Evolutionary conservation across 345 rosid species (phyloP).

Genomic region (Citrus cavaleriei): DNA sequence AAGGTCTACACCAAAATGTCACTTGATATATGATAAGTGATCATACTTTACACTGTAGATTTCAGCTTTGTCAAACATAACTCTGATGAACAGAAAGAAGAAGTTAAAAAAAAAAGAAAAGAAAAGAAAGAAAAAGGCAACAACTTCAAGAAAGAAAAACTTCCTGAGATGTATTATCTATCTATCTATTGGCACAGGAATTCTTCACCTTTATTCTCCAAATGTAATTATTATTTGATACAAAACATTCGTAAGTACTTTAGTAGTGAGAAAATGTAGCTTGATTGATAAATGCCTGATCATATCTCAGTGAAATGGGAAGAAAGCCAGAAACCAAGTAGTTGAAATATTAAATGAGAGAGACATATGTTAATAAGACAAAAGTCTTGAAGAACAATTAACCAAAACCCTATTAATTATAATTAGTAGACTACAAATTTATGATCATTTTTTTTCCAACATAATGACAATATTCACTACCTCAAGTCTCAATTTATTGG

Average conservation of each 20-base stretch:
- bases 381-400: conserved; percentile 19
- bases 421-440: conserved; percentile 16
- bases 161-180: neutral
- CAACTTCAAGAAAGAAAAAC: conserved; percentile 26
- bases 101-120: neutral
- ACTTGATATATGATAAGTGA: neutral
- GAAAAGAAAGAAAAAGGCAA: neutral
- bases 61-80: conserved; percentile 22
- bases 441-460: conserved; percentile 4
- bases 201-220: conserved; percentile 7
- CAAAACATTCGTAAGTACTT: neutral
- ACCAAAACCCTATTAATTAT: conserved; percentile 25
- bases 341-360: conserved; percentile 10
- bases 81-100: conserved; percentile 5
- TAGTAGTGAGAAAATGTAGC: conserved; percentile 18
- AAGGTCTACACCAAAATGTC: conserved; percentile 2
- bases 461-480: neutral
- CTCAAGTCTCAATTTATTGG: conserved; percentile 38
- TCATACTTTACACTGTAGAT: conserved; percentile 30
- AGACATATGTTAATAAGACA: conserved; percentile 14
- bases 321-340: conserved; percentile 10
- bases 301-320: conserved; percentile 16
- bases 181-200: conserved; percentile 18
- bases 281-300: conserved; percentile 14
- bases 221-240: conserved; percentile 3